phyloP scores from a whole-genome alignment of 495 filamentous ascomycete genomes.

The Cryomyces minteri region DNA sequence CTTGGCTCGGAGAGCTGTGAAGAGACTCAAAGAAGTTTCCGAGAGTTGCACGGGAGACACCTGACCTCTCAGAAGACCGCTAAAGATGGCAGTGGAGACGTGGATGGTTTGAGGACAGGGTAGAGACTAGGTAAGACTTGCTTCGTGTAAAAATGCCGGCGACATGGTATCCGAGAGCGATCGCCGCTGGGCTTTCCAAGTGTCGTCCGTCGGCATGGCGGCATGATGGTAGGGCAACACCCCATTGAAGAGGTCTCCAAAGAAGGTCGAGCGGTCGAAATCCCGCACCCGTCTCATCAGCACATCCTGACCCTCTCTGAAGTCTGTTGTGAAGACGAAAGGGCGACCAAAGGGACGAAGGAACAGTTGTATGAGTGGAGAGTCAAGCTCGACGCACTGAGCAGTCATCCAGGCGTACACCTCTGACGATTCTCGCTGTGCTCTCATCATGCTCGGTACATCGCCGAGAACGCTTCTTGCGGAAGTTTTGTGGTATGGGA shows the following conservation, averaged over 20 bases:
- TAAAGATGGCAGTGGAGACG: too few species aligned
- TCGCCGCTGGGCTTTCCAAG: not conserved
- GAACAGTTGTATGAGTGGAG: conserved; percentile 5
- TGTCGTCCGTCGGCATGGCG: conserved; percentile 2
- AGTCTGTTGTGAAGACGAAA: not conserved
- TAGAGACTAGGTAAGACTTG: too few species aligned
- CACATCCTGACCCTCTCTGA: conserved; percentile 4
- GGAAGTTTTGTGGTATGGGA: conserved; percentile 1
- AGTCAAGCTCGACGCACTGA: conserved; percentile 1
- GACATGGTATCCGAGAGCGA: conserved; percentile 3
- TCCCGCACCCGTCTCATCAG: conserved; percentile 1
- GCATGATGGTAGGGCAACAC: not conserved
- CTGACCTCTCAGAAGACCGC: too few species aligned
- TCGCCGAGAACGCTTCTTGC: conserved; percentile 1
- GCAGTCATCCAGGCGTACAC: not conserved
- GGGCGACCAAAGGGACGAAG: conserved; percentile 1
- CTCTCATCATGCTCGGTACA: not conserved
- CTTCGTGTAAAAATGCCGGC: not conserved
- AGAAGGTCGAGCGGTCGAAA: conserved; percentile 6
- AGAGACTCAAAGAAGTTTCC: too few species aligned
- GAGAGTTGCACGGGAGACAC: too few species aligned
- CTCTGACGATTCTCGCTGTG: not conserved
- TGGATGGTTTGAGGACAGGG: too few species aligned
- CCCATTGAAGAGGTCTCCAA: conserved; percentile 1
- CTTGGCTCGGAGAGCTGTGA: too few species aligned